These are phyloP conservation scores for Onygena corvina DNA, from an alignment of 2,329 filamentous ascomycete species.

Conservation along the genomic window DNA sequence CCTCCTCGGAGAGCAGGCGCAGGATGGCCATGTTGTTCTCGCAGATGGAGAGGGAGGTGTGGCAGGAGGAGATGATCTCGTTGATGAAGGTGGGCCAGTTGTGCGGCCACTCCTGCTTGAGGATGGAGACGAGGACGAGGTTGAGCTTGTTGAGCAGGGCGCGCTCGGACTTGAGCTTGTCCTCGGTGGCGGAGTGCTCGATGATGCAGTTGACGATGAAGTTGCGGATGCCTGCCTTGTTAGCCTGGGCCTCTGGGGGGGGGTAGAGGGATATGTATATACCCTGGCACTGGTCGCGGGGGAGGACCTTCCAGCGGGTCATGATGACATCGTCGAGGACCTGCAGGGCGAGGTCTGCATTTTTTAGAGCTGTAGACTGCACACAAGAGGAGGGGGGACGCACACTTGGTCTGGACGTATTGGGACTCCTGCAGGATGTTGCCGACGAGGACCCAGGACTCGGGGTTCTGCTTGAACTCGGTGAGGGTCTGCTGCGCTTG, in stretches of 20 bases:
- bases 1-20: slow-evolving; percentile 87
- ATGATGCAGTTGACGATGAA: slow-evolving; percentile 99
- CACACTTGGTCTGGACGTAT: slow-evolving; percentile 94
- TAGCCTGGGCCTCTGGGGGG: background rate
- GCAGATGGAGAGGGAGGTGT: slow-evolving; percentile 90
- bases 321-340: slow-evolving; percentile 97
- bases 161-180: slow-evolving; percentile 69
- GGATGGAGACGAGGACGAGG: slow-evolving; percentile 86
- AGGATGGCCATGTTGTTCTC: slow-evolving; percentile 99
- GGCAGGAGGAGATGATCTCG: slow-evolving; percentile 94
- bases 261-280: slow-evolving; percentile 15
- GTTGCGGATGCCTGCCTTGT: slow-evolving; percentile 83
- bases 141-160: slow-evolving; percentile 97
- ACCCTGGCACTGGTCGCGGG: slow-evolving; percentile 91
- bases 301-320: slow-evolving; percentile 97
- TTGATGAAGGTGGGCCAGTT: slow-evolving; percentile 99
- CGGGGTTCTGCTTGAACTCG: slow-evolving; percentile 98
- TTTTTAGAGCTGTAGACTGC: slow-evolving; percentile 16
- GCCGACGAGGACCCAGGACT: slow-evolving; percentile 94
- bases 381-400: slow-evolving; percentile 26
- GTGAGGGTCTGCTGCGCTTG: slow-evolving; percentile 85
- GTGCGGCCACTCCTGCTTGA: slow-evolving; percentile 99
- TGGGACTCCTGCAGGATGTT: slow-evolving; percentile 88
- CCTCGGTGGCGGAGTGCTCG: slow-evolving; percentile 79
- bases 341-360: slow-evolving; percentile 74